A percentile compares a stretch with the other conserved stretches of the same genome.
These are phyloP conservation scores for Taphrina deformans DNA, from an alignment of 1,139 yeast genomes.

Conservation along the genomic window DNA sequence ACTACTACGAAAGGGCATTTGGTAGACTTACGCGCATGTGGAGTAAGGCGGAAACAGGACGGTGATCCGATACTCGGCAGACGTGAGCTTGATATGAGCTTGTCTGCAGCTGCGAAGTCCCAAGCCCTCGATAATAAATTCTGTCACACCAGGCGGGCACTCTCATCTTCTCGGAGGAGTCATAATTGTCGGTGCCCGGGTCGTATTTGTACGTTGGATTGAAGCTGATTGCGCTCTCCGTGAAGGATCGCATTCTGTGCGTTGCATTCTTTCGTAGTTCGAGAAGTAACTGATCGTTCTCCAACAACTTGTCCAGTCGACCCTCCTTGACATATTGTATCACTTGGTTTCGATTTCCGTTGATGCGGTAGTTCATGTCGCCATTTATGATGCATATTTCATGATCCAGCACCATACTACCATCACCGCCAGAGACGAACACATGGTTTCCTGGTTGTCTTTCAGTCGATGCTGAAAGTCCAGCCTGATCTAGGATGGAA, in stretches of 20 bases:
- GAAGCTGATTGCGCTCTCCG: slow-evolving; percentile 68
- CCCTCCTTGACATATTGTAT: slow-evolving; percentile 56
- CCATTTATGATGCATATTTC: slow-evolving; percentile 92
- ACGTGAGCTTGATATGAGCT: slow-evolving; percentile 44
- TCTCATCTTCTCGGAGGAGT: slow-evolving; percentile 85
- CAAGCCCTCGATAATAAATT: slow-evolving; percentile 59
- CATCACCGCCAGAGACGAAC: slow-evolving; percentile 55
- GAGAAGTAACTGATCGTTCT: slow-evolving; percentile 70
- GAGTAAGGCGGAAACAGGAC: slow-evolving; percentile 82
- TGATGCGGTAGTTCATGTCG: slow-evolving; percentile 83
- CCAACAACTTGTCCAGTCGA: slow-evolving; percentile 59
- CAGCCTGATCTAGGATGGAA: slow-evolving; percentile 61
- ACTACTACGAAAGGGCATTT: no score
- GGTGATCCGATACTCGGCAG: slow-evolving; percentile 78
- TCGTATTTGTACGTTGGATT: slow-evolving; percentile 93
- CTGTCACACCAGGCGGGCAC: slow-evolving; percentile 98
- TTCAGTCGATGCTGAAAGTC: slow-evolving; percentile 48
- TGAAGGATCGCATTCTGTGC: slow-evolving; percentile 61
- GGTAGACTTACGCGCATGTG: slow-evolving; percentile 53
- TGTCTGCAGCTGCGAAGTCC: slow-evolving; percentile 42
- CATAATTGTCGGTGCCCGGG: slow-evolving; percentile 73
- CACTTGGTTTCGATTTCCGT: slow-evolving; percentile 67
- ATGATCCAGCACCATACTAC: slow-evolving; percentile 60
- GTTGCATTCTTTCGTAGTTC: slow-evolving; percentile 74
- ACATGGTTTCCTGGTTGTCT: slow-evolving; percentile 49